Evolutionary conservation across 2,329 filamentous ascomycete species (phyloP).

Genomic region (Alternaria tenuissima): DNA sequence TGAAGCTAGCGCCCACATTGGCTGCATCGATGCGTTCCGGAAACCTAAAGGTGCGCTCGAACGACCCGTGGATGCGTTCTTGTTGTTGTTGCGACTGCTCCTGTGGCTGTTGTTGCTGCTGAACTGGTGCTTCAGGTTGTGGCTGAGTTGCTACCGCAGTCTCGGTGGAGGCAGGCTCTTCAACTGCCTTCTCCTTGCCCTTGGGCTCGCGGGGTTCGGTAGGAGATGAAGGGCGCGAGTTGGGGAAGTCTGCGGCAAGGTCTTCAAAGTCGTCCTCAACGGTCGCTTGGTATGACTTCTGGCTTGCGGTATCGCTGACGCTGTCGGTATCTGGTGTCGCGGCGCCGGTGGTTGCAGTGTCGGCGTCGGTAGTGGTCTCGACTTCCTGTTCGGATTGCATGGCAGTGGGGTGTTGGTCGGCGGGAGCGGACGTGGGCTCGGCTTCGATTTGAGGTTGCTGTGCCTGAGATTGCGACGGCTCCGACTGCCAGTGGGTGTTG

Average conservation of each 20-base stretch:
- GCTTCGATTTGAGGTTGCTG: conserved; percentile 20
- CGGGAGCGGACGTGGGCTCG: not conserved
- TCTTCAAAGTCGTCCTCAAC: conserved; percentile 51
- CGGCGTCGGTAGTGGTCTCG: conserved; percentile 13
- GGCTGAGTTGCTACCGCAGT: conserved; percentile 28
- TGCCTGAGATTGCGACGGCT: conserved; percentile 22
- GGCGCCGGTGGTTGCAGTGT: conserved; percentile 19
- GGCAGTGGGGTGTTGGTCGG: not conserved
- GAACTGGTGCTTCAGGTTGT: conserved; percentile 26
- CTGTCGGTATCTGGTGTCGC: conserved; percentile 38
- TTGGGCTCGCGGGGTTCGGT: conserved; percentile 32
- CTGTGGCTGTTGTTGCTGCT: conserved; percentile 7
- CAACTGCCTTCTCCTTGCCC: conserved; percentile 42
- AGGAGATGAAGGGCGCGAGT: conserved; percentile 31
- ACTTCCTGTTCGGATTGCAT: not conserved
- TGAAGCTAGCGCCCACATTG: conserved; percentile 67
- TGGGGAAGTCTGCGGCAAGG: conserved; percentile 42
- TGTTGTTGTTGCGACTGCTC: conserved; percentile 24
- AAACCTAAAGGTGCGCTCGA: conserved; percentile 74
- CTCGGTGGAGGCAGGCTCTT: conserved; percentile 19
- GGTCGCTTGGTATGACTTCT: conserved; percentile 47
- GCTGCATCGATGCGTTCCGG: conserved; percentile 70
- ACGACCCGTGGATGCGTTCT: conserved; percentile 72
- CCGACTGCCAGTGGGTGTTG: conserved; percentile 37
- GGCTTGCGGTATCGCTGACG: conserved; percentile 43